Percentiles rank a stretch among this genome's conserved stretches.
These are phyloP conservation scores for Leucosporidium yakuticum DNA, from an alignment of 768 basidiomycete genomes.

Conservation along the genomic window DNA sequence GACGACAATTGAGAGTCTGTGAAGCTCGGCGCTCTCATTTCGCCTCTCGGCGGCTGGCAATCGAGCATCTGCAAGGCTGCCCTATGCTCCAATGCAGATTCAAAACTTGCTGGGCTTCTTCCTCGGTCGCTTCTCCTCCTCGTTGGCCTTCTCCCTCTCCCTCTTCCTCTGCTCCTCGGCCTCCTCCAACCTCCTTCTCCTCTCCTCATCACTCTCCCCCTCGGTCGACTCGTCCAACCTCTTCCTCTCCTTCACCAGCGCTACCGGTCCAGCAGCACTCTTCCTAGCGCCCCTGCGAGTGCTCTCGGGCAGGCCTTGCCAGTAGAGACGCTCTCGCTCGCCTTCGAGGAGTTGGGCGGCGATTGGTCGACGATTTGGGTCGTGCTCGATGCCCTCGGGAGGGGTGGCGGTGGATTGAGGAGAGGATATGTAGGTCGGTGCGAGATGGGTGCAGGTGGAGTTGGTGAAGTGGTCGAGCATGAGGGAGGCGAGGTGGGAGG, in stretches of 20 bases:
- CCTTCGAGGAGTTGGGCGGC: constrained; percentile 4
- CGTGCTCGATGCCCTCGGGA: not conserved
- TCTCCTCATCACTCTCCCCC: not conserved
- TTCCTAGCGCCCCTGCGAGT: constrained; percentile 14
- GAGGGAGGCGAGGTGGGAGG: constrained; percentile 4
- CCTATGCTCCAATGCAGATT: no score
- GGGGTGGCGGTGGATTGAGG: not conserved
- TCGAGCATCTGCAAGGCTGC: no score
- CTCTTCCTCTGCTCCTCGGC: not conserved
- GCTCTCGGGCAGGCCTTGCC: constrained; percentile 22
- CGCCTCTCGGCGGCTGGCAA: no score
- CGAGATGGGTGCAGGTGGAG: constrained; percentile 10
- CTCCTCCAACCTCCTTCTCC: not conserved
- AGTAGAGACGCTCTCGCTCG: constrained; percentile 22
- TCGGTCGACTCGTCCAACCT: not conserved
- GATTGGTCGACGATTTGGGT: constrained; percentile 16
- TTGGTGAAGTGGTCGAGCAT: constrained; percentile 4
- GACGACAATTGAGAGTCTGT: no score
- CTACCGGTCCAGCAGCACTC: not conserved
- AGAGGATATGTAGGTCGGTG: constrained; percentile 2
- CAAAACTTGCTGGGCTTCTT: not conserved
- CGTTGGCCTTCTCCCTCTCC: not conserved
- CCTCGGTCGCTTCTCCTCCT: not conserved
- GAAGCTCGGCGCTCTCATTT: no score
- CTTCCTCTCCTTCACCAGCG: not conserved